Conservation (phyloP, 208 protist species). For the Crithidia bombi region DNA sequence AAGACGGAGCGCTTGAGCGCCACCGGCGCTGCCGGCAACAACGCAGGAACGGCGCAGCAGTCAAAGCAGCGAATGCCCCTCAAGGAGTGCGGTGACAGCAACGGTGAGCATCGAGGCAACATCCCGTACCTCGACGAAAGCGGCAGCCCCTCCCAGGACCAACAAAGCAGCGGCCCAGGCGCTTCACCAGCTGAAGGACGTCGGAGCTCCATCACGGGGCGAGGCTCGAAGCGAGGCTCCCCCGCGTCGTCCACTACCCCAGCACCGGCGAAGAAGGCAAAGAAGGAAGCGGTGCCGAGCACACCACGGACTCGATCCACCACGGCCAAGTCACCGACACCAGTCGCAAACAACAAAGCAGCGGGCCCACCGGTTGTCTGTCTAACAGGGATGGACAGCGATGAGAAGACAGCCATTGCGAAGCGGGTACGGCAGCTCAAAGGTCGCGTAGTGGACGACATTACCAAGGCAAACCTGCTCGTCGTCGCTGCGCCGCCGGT, state of each 20-base stretch:
- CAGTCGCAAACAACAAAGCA: neutral
- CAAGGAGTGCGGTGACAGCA: neutral
- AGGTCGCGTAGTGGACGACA: slow-evolving; percentile 57
- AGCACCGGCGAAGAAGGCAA: slow-evolving; percentile 14
- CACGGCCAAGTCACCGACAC: neutral
- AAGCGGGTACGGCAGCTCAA: slow-evolving; percentile 48
- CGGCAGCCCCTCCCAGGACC: slow-evolving; percentile 2
- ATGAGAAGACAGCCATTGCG: slow-evolving; percentile 34
- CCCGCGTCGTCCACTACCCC: neutral
- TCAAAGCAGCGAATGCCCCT: neutral
- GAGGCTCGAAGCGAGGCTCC: neutral
- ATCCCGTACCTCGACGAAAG: slow-evolving; percentile 23
- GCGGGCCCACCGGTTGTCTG: slow-evolving; percentile 40
- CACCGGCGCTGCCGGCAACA: neutral
- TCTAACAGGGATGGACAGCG: slow-evolving; percentile 71
- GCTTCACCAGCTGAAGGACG: neutral
- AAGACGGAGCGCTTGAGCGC: slow-evolving; percentile 17
- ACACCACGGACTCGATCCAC: neutral
- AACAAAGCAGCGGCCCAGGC: neutral
- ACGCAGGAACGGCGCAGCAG: neutral
- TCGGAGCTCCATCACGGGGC: neutral
- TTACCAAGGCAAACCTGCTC: slow-evolving; percentile 61
- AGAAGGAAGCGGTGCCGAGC: neutral
- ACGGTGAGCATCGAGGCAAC: slow-evolving; percentile 6
- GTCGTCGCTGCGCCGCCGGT: slow-evolving; percentile 61